Evolutionary conservation across 768 basidiomycete species (phyloP), one percentile per base, ranked within the genome.

Genomic region (Lactifluus rugatus): DNA sequence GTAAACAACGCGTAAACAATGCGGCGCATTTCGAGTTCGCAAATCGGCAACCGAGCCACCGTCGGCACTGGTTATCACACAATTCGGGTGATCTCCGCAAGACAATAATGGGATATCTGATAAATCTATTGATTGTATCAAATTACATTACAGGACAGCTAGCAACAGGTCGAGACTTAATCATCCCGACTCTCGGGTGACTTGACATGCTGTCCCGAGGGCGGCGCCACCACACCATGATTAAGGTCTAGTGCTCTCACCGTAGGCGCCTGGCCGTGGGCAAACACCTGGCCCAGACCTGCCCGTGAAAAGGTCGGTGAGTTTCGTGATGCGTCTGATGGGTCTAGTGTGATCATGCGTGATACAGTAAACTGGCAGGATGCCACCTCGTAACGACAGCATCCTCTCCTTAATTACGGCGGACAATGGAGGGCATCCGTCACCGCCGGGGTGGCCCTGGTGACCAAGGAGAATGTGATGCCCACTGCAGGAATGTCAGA

Each of bases 1-100:
- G 25, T 46, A 59, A 60, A 62, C 50, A 62, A 57, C 62, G 62
- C 62, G 62, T 61, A 61, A 55, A 61, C 48, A 63, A 57, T 25
- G 44, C 39, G 42, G 46, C 26, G 7, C 26, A 23, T 3, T 19
- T n/a, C 13, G n/a, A 23, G 1, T 19, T n/a, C 13, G n/a, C 31
- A 17, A 13, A n/a, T 34, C 44, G 16, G 25, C 16, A 54, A 19
- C 48, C 13, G 17, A 51, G 16, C 26, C 34, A 14, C 11, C 11
- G 34, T 16, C 34, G 34, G 11, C 5, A 36, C 34, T 36, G 13
- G 28, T 13, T 36, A 36, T 14, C 10, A 14, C 10, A 14, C 34
- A 36, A 36, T 14, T 14, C n/a, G n/a, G n/a, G n/a, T 36, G 34
- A 36, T 11, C 13, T 36, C 34, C 14, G 13, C 34, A 36, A 36